A percentile compares a stretch with the other conserved stretches of the same genome.
Conservation (phyloP, 129 eudicot genomes). For the Chrysanthemum seticuspe region DNA sequence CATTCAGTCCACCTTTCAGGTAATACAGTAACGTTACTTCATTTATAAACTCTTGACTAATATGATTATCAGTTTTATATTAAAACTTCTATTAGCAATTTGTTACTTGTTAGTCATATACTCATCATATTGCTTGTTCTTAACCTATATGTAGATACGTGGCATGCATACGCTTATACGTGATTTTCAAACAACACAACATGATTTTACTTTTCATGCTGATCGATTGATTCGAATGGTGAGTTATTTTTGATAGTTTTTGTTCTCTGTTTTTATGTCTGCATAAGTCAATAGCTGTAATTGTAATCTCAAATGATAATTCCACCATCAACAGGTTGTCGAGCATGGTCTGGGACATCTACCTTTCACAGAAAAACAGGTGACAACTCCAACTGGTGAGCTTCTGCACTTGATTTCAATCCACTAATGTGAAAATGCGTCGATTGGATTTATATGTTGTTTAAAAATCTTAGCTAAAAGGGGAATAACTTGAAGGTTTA, state of each 20-base stretch:
- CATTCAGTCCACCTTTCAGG: slow-evolving; percentile 97
- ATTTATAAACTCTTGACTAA: slow-evolving; percentile 4
- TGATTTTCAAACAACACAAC: slow-evolving; percentile 84
- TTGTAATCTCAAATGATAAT: too few relatives aligned
- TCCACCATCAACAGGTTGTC: slow-evolving; percentile 58
- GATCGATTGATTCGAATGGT: slow-evolving; percentile 94
- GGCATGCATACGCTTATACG: slow-evolving; percentile 99
- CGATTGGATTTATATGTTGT: too few relatives aligned
- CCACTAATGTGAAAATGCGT: too few relatives aligned
- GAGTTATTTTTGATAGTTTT: slow-evolving; percentile 35
- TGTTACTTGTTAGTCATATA: slow-evolving; percentile 9
- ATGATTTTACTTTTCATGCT: slow-evolving; percentile 92
- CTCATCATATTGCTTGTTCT: neutral
- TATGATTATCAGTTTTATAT: neutral
- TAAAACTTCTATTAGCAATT: neutral
- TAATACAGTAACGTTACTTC: slow-evolving; percentile 24
- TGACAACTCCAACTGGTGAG: slow-evolving; percentile 97
- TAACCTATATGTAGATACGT: slow-evolving; percentile 67
- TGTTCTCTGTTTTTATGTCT: neutral
- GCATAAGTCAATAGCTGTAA: neutral
- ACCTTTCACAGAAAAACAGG: slow-evolving; percentile 97
- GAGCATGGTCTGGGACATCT: slow-evolving; percentile 99
- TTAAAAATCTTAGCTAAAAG: too few relatives aligned
- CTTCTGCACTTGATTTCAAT: neutral
- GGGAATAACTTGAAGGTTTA: neutral